Evolutionary conservation across 306 rosid species (phyloP).

Genomic region (Quillaja saponaria): DNA sequence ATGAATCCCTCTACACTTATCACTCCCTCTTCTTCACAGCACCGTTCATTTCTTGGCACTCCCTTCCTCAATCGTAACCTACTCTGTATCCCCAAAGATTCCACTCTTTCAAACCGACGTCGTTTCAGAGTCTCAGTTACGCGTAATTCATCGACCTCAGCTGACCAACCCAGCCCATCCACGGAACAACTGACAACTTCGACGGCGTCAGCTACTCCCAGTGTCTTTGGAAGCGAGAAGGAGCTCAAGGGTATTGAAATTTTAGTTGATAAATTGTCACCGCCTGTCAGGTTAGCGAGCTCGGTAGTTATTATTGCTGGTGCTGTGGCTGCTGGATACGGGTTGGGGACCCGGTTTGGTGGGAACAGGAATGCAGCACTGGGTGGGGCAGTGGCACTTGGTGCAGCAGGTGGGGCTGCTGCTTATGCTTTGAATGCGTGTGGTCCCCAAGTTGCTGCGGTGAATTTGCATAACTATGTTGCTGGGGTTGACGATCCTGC

Average conservation of each 20-base stretch:
- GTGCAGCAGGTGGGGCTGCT: slow-evolving; percentile 74
- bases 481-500: slow-evolving; percentile 66
- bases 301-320: slow-evolving; percentile 79
- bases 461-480: slow-evolving; percentile 78
- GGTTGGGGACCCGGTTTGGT: slow-evolving; percentile 67
- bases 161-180: slow-evolving; percentile 16
- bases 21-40: slow-evolving; percentile 40
- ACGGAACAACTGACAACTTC: slow-evolving; percentile 22
- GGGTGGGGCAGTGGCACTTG: slow-evolving; percentile 85
- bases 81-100: slow-evolving; percentile 31
- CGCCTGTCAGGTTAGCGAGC: slow-evolving; percentile 65
- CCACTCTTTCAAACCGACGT: slow-evolving; percentile 42
- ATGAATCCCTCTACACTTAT: slow-evolving; percentile 73
- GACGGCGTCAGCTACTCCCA: slow-evolving; percentile 28
- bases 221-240: slow-evolving; percentile 45
- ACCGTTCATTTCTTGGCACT: slow-evolving; percentile 38
- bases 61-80: slow-evolving; percentile 47
- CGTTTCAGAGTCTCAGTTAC: slow-evolving; percentile 67
- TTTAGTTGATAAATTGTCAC: slow-evolving; percentile 61
- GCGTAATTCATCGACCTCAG: slow-evolving; percentile 47
- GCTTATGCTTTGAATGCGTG: slow-evolving; percentile 67
- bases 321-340: slow-evolving; percentile 82
- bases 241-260: slow-evolving; percentile 80
- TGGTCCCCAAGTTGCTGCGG: slow-evolving; percentile 87
- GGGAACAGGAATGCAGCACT: slow-evolving; percentile 57